phyloP scores from a whole-genome alignment of 306 rosid species.

The Pyrus pyrifolia region DNA sequence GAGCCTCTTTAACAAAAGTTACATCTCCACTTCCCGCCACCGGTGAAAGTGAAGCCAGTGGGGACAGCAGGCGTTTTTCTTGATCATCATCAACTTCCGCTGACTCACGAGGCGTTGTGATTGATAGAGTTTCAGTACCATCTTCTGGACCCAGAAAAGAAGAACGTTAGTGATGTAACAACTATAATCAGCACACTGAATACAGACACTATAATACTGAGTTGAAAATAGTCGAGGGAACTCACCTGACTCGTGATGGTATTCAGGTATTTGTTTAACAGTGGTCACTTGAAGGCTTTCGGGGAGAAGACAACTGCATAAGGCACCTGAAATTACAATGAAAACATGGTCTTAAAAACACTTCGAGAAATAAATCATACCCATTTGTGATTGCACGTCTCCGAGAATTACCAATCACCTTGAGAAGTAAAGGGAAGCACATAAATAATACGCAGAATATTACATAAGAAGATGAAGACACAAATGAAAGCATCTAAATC shows the following conservation, averaged over 20 bases:
- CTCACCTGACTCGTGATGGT: slow-evolving; percentile 66
- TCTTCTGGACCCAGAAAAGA: slow-evolving; percentile 39
- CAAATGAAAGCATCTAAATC: background rate
- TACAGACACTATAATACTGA: background rate
- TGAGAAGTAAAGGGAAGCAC: background rate
- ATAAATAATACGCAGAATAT: background rate
- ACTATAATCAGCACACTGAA: background rate
- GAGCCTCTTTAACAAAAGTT: slow-evolving; percentile 52
- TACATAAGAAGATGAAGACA: background rate
- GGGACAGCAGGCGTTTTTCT: slow-evolving; percentile 57
- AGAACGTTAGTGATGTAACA: slow-evolving; percentile 10
- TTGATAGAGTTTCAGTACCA: slow-evolving; percentile 42
- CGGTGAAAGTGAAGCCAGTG: slow-evolving; percentile 26
- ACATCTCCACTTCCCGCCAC: slow-evolving; percentile 35
- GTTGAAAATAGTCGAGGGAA: background rate
- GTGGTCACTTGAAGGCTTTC: slow-evolving; percentile 79
- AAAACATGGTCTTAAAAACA: slow-evolving; percentile 11
- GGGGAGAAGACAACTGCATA: slow-evolving; percentile 94
- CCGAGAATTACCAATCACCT: background rate
- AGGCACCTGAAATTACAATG: slow-evolving; percentile 57
- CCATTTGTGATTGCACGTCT: background rate
- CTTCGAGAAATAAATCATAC: background rate
- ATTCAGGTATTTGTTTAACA: slow-evolving; percentile 78
- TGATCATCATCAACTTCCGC: slow-evolving; percentile 53
- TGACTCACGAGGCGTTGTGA: slow-evolving; percentile 36